Evolutionary conservation across 345 rosid species (phyloP).

Genomic region (Hibiscus trionum): DNA sequence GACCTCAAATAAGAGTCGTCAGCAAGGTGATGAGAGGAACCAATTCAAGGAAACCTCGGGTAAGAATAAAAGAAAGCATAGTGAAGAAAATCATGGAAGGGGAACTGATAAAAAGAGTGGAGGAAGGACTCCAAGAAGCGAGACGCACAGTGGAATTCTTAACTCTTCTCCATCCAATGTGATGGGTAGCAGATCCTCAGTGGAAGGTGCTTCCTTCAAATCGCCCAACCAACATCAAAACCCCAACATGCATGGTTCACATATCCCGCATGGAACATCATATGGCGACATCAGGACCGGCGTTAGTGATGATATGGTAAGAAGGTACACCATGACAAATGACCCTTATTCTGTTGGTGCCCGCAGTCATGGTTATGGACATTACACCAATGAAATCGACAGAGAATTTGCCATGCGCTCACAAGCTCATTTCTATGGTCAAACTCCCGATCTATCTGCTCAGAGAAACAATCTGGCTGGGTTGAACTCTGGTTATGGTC

Average conservation of each 20-base stretch:
- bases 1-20: slow-evolving; percentile 16
- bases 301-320: slow-evolving; percentile 28
- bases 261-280: slow-evolving; percentile 20
- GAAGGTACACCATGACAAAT: slow-evolving; percentile 15
- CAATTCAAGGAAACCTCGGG: slow-evolving; percentile 20
- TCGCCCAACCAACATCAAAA: neutral
- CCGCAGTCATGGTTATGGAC: slow-evolving; percentile 23
- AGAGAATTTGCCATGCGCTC: slow-evolving; percentile 23
- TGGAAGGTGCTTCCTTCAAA: slow-evolving; percentile 11
- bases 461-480: slow-evolving; percentile 25
- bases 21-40: slow-evolving; percentile 12
- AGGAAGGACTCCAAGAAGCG: slow-evolving; percentile 25
- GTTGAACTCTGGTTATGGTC: slow-evolving; percentile 20
- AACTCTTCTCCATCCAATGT: slow-evolving; percentile 8
- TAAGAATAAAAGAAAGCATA: slow-evolving; percentile 19
- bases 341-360: slow-evolving; percentile 21
- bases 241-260: slow-evolving; percentile 9
- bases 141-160: slow-evolving; percentile 13
- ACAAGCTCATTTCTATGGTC: slow-evolving; percentile 28
- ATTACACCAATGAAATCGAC: slow-evolving; percentile 14
- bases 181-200: slow-evolving; percentile 20
- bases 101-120: slow-evolving; percentile 19
- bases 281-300: slow-evolving; percentile 21
- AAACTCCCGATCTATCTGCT: slow-evolving; percentile 8
- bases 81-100: slow-evolving; percentile 21